Base-by-base conservation (phyloP, 176 grass and related monocot genomes). In the Calamus simplicifolius region DNA sequence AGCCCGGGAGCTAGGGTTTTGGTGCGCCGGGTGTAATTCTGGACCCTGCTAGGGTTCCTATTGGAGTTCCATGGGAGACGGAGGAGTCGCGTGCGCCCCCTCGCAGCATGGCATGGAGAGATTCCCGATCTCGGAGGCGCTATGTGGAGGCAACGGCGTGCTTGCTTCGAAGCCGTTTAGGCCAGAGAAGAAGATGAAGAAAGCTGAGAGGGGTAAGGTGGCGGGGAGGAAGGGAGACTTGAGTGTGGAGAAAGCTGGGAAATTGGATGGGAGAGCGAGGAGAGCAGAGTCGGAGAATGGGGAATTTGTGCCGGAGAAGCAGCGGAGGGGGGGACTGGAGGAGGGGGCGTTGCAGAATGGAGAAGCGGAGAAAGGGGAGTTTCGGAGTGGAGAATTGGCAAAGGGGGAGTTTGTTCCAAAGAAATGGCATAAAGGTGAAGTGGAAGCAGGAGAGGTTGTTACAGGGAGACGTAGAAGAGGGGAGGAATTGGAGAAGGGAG, bases 41-140 rank as follows among this genome's bases (percentile, higher is more conserved):
- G 72, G 63, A 56, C 63, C 65, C 48, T 51, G 56, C 69, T 81
- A 60, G 79, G 81, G 75, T 71, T 62, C 38, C 27, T 53, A 56
- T 23, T 29, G 19, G 63, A 83, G 69, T 86, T 98, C 93, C 85
- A 98, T 98, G 94, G 88, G 94, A 88, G 88, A 98, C 85, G 88
- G 94, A 54, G 88, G 94, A 63, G 88, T 98, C 77, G 84, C 85
- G 74, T 83, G 85, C 79, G 85, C 80, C 79, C 74, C 86, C 71
- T 81, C 79, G 63, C 65, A 68, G 65, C 50, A 55, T 55, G 38
- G 55, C 52, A 68, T 68, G 65, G 65, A 68, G 28, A 27, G 51
- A 18, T 68, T 68, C 65, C 82, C 50, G 28, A 48, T 73, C 54
- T 26, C 59, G 29, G 70, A 73, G 51, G 52, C 70, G 51, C 65